Conservation (phyloP, 1,284 basidiomycete genomes). For the Wallemia ichthyophaga region DNA sequence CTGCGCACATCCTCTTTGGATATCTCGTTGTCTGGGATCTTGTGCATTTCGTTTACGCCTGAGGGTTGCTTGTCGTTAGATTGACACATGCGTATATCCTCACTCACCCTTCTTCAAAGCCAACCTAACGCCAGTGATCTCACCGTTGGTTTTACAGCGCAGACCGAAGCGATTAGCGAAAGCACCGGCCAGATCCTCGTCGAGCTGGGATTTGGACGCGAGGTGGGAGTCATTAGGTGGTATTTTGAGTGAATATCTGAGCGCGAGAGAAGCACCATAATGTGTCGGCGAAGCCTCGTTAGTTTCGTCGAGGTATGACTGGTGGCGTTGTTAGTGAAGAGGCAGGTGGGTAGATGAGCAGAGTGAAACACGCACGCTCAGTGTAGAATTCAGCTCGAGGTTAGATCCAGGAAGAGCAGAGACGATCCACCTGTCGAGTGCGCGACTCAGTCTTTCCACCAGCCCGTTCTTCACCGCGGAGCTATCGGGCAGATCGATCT, state of each 20-base stretch:
- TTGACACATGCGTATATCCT: not conserved
- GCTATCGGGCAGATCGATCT: conserved; percentile 53
- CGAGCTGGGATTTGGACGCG: conserved; percentile 1
- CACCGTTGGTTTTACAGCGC: conserved; percentile 21
- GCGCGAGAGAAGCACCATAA: conserved; percentile 40
- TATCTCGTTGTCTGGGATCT: conserved; percentile 27
- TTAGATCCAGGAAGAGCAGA: conserved; percentile 17
- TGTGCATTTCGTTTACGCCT: conserved; percentile 27
- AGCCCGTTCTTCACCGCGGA: conserved; percentile 65
- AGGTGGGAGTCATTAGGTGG: conserved; percentile 14
- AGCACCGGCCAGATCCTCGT: conserved; percentile 10
- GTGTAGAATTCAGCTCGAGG: not conserved
- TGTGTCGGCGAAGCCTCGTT: conserved; percentile 31
- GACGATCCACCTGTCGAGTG: conserved; percentile 54
- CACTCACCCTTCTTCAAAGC: conserved; percentile 18
- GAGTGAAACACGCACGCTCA: not conserved
- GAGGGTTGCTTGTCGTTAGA: not conserved
- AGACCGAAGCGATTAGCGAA: conserved; percentile 8
- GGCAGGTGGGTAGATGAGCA: conserved; percentile 37
- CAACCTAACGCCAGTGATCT: conserved; percentile 47
- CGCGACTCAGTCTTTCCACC: conserved; percentile 36
- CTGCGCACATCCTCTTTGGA: conserved; percentile 29
- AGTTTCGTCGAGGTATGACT: conserved; percentile 56
- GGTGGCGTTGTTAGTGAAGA: conserved; percentile 11
- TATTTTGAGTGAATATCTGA: conserved; percentile 49